Conservation (phyloP, 192 early-diverging fungal species). For the Backusella tuberculispora region DNA sequence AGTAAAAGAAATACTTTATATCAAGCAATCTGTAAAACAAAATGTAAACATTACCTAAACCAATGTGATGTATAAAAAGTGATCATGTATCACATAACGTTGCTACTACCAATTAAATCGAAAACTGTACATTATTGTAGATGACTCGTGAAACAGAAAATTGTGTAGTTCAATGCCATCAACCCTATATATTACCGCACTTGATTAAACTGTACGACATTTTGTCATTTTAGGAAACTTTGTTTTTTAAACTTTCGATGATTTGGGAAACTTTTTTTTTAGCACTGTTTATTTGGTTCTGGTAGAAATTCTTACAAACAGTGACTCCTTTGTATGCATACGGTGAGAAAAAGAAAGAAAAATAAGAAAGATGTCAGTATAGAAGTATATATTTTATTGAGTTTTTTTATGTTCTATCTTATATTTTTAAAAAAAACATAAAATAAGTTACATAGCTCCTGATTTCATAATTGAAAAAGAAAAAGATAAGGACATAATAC, state of each 20-base stretch:
- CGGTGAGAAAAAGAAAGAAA: constrained; percentile 5
- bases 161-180: constrained; percentile 10
- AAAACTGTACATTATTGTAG: constrained; percentile 15
- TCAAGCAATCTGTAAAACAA: neutral
- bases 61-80: constrained; percentile 13
- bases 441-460: neutral
- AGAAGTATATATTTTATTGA: constrained; percentile 1
- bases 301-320: constrained; percentile 15
- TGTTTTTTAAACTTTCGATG: constrained; percentile 17
- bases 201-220: constrained; percentile 13
- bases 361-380: neutral
- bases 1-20: neutral
- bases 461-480: constrained; percentile 6
- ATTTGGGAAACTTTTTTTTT: neutral
- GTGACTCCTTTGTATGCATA: constrained; percentile 9
- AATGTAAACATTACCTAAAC: neutral
- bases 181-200: neutral
- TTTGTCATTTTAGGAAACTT: constrained; percentile 18
- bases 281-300: constrained; percentile 16
- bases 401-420: neutral
- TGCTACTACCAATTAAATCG: constrained; percentile 15
- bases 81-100: constrained; percentile 18
- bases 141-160: constrained; percentile 13
- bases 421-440: constrained; percentile 1
- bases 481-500: neutral